A percentile compares a stretch with the other conserved stretches of the same genome.
phyloP scores from a whole-genome alignment of 306 rosid genomes.

The Vigna angularis region DNA sequence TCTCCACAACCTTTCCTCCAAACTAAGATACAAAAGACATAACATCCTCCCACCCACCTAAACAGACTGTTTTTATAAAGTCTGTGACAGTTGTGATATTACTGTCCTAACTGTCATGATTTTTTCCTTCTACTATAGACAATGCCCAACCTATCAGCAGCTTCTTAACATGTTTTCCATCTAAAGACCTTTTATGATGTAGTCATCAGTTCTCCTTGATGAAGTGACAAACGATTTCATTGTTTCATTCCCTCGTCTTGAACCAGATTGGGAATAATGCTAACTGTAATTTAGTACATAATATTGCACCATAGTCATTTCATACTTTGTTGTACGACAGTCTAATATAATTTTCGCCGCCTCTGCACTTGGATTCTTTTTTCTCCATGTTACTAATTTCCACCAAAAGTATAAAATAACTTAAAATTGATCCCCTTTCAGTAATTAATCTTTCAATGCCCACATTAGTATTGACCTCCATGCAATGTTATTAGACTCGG shows the following conservation, averaged over 20 bases:
- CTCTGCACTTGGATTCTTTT: not conserved
- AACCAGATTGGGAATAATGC: not conserved
- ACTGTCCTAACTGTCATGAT: too few relatives aligned
- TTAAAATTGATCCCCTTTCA: not conserved
- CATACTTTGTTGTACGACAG: not conserved
- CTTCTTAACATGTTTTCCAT: not conserved
- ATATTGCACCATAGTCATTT: not conserved
- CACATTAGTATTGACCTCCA: not conserved
- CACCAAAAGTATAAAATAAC: not conserved
- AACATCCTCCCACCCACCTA: too few relatives aligned
- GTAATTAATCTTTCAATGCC: not conserved
- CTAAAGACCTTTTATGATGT: not conserved
- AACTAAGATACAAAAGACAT: too few relatives aligned
- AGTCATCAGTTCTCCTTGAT: constrained; percentile 8
- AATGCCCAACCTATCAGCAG: too few relatives aligned
- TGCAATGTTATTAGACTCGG: not conserved
- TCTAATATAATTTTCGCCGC: not conserved
- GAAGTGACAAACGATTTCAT: not conserved
- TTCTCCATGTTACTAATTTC: not conserved
- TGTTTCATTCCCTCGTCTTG: not conserved
- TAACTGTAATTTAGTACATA: not conserved
- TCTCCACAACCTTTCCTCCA: too few relatives aligned
- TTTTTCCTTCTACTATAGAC: too few relatives aligned
- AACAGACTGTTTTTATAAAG: too few relatives aligned
- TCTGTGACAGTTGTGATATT: too few relatives aligned